Conservation (phyloP, 2,329 filamentous ascomycete species). For the Mycocentrospora acerina region DNA sequence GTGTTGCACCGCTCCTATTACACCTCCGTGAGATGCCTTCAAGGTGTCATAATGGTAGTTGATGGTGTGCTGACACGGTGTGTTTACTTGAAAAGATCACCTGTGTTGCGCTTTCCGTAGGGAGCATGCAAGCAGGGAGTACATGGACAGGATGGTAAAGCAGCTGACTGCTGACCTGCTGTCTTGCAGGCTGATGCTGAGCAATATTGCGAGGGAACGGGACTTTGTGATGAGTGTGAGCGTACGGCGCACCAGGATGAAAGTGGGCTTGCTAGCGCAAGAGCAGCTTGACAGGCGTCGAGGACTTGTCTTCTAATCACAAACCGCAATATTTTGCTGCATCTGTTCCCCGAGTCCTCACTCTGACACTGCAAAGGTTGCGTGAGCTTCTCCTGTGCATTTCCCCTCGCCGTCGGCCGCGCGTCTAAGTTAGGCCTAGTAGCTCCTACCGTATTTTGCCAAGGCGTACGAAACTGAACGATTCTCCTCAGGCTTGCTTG, state of each 20-base stretch:
- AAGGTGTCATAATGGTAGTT: too few relatives aligned
- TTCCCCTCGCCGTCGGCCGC: constrained; percentile 15
- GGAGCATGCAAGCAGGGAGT: too few relatives aligned
- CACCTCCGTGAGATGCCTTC: too few relatives aligned
- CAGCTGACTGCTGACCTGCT: too few relatives aligned
- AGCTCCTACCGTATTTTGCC: constrained; percentile 12
- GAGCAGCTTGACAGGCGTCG: constrained; percentile 2
- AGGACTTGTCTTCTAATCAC: constrained; percentile 4
- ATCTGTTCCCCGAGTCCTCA: background rate
- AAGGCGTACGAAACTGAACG: constrained; percentile 6
- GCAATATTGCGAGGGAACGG: too few relatives aligned
- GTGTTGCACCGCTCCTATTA: too few relatives aligned
- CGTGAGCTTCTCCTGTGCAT: constrained; percentile 2
- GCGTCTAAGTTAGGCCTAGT: constrained; percentile 21
- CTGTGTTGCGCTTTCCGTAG: too few relatives aligned
- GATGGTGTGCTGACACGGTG: too few relatives aligned
- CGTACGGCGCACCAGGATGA: constrained; percentile 13
- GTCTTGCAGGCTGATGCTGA: background rate
- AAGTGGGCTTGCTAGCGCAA: constrained; percentile 10
- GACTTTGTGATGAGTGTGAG: constrained; percentile 4
- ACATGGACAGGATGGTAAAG: too few relatives aligned
- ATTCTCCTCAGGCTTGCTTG: background rate
- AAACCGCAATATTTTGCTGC: constrained; percentile 2
- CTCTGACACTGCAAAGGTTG: background rate
- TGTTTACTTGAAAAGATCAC: too few relatives aligned